Evolutionary conservation across 2,329 filamentous ascomycete genomes (phyloP), one percentile per base, ranked within the genome.

Genomic region (Claviceps sp.): DNA sequence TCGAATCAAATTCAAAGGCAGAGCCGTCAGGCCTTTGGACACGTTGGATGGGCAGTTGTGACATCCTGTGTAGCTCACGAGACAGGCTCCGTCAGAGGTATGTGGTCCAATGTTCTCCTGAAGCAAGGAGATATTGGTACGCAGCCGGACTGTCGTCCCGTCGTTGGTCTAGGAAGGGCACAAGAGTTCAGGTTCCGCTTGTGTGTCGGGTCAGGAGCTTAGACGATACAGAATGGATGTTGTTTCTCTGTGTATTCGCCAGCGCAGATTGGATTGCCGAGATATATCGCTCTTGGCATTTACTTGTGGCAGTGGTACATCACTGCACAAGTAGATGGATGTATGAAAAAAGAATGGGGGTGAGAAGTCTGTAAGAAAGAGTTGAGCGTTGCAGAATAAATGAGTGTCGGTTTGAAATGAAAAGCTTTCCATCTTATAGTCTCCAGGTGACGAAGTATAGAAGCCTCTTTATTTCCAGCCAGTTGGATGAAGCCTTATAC

Each of bases 61-160:
- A 50, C 54, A 58, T 55, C 55, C 55, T 60, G 64, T 65, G 63
- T 65, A 66, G 63, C 63, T 65, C 55, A 57, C 55, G 52, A 59
- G 52, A 58, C 60, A 59, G 50, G 57, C 60, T 52, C 55, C 58
- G 46, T 61, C 55, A 59, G 62, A 55, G 57, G 59, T 62, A 49
- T 58, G 57, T 59, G 61, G 55, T 58, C 61, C 62, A 62, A 65
- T 65, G 48, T 48, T 53, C 48, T 46, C 38, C 44, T 53, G 47
- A 48, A 51, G 52, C 54, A 54, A n/a, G 57, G 47, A 47, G 59
- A 54, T 34, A 45, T 37, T 40, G 50, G 50, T 52, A 22, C 43
- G 50, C 52, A 38, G 37, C 43, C 37, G 48, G 30, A 16, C 22
- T 37, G 22, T 37, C 41, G 49, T 37, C n/a, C 34, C 37, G 47